Base-by-base conservation (phyloP, 2,329 filamentous ascomycete genomes). In the Cytospora paraplurivora region DNA sequence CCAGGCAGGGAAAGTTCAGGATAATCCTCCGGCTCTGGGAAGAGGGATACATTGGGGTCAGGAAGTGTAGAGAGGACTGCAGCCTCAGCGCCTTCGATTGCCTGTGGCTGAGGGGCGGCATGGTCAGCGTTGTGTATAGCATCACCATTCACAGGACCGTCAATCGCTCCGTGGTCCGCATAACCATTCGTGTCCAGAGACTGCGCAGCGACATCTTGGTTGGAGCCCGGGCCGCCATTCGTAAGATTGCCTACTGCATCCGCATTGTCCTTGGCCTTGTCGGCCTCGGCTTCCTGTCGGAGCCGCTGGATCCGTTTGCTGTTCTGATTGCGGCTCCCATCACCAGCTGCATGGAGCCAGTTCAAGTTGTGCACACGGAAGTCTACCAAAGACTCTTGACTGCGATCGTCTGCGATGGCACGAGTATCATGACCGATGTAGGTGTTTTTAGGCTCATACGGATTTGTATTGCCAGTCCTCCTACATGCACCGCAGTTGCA, bases 381-480 rank as follows among this genome's bases (percentile, higher is more conserved):
- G 73, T 98, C 93, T 10, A 98, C 92, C 27, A 98, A 82, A 32
- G 88, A 89, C 74, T 98, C 94, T 7, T 97, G 87, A 71, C 93
- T 97, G 65, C 95, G 88, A 58, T 91, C 89, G 76, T 99, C 95
- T 2, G 95, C 94, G 56, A 98, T 88, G 38, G 90, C 89, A 60
- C 88, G 90, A 0, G 95, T 99, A 69, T 98, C 93, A 70, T 97
- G 93, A 0, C 95, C 95, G 2, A 98, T 84, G 1, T 94, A 81
- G 0, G 93, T 97, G 63, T 90, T 92, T 71, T 92, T 95, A 0
- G 95, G 95, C 58, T 90, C 86, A 71, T 97, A 97, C 0, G 93
- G 91, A 6, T 81, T 82, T 70, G 90, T 90, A n/a, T 84, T 86
- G 10, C 80, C 81, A 47, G 76, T 73, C 50, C 87, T 86, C 38